Evolutionary conservation across 768 basidiomycete species (phyloP), one percentile per base, ranked within the genome.

Genomic region (Mycena maculata): DNA sequence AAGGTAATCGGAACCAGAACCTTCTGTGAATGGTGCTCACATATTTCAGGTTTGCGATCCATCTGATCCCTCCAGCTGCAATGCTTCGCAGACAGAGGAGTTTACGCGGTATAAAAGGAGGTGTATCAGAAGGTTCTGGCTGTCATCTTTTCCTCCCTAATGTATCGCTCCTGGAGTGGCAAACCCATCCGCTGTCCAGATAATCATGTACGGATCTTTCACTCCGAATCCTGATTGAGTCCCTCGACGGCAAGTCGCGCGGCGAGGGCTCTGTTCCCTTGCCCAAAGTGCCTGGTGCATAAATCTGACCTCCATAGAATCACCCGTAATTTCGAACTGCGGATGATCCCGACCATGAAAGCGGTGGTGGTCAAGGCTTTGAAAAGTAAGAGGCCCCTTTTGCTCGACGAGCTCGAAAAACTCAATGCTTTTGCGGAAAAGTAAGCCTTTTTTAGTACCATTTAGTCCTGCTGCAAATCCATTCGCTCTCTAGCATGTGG

Each of bases 221-320:
- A 77, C 44, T 75, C 77, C 9, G 75, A 0, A 69, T 79, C 45
- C 65, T 74, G 2, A 76, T 77, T 52, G 54, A 67, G 42, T 76
- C 74, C 25, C 71, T 78, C 31, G 79, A 80, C 42, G 71, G 62
- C 11, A 77, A 80, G 74, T 48, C 69, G 57, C 1, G 74, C 74
- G 27, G 74, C 74, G 8, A 41, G 42, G 13, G 76, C 78, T 3
- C 72, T 72, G 54, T 60, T 71, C 59, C 78, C 78, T 22, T 79
- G 78, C 57, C 75, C 76, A 10, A 42, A 42, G 18, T 42, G 41
- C 18, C 41, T 42, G 12, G 41, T 42, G 9, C 12, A 44, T 18
- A 49, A 75, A 25, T 15, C 13, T 3, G 59, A 75, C 28, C 73
- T 77, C 20, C 69, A 77, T 45, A 11, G 55, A 8, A 60, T 77